Base-by-base conservation (phyloP, 495 filamentous ascomycete species). In the Neurospora sp. region DNA sequence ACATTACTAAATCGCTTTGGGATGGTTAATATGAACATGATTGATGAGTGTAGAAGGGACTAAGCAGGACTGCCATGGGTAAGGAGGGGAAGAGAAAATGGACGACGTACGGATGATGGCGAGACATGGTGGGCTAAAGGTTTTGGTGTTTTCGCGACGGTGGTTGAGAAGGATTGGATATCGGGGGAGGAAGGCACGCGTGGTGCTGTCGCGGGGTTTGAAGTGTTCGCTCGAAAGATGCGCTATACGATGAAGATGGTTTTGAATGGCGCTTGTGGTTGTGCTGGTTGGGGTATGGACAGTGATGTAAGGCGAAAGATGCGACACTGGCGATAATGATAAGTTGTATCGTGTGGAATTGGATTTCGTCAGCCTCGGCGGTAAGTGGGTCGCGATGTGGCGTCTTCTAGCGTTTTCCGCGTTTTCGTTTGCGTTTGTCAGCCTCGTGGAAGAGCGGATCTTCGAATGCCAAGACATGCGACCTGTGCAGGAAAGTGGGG, bases 1-100 rank as follows among this genome's bases (percentile, higher is more conserved):
- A 99, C 96, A 99, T 99, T 77, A 99, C 96, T 74, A 99, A 90
- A 86, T 99, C 96, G 81, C 92, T 93, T 80, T 27, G 27, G 27
- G 27, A 27, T 1, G 27, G 27, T 27, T 27, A 27, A 2, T 27
- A 27, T 27, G 27, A 2, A 27, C 27, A 27, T 27, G 27, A 27
- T 27, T 27, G 27, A 27, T 27, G 27, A 27, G 27, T 27, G 27
- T 27, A 27, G 27, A 27, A 27, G 27, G 27, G 27, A 27, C 27
- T 27, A 27, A 27, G 27, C 27, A 27, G 27, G 27, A 27, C 27
- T 27, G 27, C 27, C 27, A 27, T 27, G 27, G 27, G 27, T 27
- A 66, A 31, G 41, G 14, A 42, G 48, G 48, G 12, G 31, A 44
- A 27, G 31, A 59, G 38, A 71, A 48, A 46, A 20, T 69, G 20